Evolutionary conservation across 2,329 filamentous ascomycete genomes (phyloP).

Genomic region (Alternaria hordeiaustralica): DNA sequence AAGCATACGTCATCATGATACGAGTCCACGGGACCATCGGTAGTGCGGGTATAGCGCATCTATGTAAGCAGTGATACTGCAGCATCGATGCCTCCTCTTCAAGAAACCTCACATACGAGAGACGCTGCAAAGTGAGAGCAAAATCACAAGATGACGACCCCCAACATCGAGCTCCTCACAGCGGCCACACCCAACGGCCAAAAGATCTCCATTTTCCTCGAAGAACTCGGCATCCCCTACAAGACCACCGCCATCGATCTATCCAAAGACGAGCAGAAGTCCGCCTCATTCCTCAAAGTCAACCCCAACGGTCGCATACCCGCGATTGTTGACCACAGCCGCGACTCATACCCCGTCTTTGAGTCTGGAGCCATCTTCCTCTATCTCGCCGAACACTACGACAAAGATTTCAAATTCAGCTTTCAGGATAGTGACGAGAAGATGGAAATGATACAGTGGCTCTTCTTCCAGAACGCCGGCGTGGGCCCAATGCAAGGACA

Average conservation of each 20-base stretch:
- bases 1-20: not conserved
- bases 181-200: conserved; percentile 85
- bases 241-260: conserved; percentile 62
- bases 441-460: conserved; percentile 80
- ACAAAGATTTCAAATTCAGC: conserved; percentile 77
- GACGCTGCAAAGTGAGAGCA: not conserved
- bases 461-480: conserved; percentile 73
- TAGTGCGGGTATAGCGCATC: not conserved
- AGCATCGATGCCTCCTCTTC: not conserved
- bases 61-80: conserved; percentile 9
- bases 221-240: conserved; percentile 68
- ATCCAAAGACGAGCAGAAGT: conserved; percentile 73
- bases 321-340: conserved; percentile 75
- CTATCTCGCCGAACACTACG: conserved; percentile 81
- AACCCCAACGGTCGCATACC: conserved; percentile 92
- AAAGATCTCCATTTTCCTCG: conserved; percentile 81
- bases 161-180: conserved; percentile 74
- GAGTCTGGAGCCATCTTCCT: conserved; percentile 82
- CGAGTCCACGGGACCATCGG: not conserved
- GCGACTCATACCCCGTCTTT: conserved; percentile 73
- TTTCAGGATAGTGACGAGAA: conserved; percentile 77
- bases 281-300: conserved; percentile 82
- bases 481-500: conserved; percentile 81
- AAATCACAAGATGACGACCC: conserved; percentile 34
- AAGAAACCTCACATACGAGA: not conserved